phyloP scores from a whole-genome alignment of 805 yeast genomes.

The Cyberlindnera xylosilytica region DNA sequence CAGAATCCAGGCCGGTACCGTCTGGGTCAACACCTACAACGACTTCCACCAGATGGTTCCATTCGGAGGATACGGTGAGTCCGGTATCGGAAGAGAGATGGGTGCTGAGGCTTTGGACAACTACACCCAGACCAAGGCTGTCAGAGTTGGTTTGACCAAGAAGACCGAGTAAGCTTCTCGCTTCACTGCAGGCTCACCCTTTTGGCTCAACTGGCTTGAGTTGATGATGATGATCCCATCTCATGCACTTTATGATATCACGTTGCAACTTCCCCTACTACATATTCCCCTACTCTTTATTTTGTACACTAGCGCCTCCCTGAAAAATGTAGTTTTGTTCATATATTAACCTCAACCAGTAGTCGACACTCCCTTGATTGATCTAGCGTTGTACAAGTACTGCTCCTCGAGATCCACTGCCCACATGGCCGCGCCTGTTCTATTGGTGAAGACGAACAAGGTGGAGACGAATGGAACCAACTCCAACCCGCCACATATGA shows the following conservation, averaged over 20 bases:
- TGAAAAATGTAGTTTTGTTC: too few relatives aligned
- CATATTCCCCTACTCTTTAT: neutral
- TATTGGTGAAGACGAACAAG: conserved; percentile 13
- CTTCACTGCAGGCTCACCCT: neutral
- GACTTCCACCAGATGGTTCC: conserved; percentile 87
- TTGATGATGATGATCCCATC: too few relatives aligned
- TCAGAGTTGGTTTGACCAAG: conserved; percentile 40
- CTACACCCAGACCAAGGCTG: conserved; percentile 86
- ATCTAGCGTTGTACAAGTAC: neutral
- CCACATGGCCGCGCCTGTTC: conserved; percentile 16
- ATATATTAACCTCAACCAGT: too few relatives aligned
- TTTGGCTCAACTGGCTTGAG: too few relatives aligned
- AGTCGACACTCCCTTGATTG: too few relatives aligned
- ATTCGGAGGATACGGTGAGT: conserved; percentile 88
- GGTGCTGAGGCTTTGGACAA: conserved; percentile 83
- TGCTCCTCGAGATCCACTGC: conserved; percentile 10
- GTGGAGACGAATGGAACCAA: conserved; percentile 9
- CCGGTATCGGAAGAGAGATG: conserved; percentile 93
- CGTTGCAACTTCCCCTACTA: neutral
- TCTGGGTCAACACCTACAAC: conserved; percentile 90
- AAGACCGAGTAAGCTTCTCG: conserved; percentile 14
- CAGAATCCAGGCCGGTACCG: conserved; percentile 80
- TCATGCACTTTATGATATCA: neutral
- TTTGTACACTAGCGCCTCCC: neutral
- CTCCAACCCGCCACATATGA: conserved; percentile 8